A percentile compares a stretch with the other conserved stretches of the same genome.
Evolutionary conservation across 2,329 filamentous ascomycete species (phyloP).

Genomic region (Rutstroemia sp.): DNA sequence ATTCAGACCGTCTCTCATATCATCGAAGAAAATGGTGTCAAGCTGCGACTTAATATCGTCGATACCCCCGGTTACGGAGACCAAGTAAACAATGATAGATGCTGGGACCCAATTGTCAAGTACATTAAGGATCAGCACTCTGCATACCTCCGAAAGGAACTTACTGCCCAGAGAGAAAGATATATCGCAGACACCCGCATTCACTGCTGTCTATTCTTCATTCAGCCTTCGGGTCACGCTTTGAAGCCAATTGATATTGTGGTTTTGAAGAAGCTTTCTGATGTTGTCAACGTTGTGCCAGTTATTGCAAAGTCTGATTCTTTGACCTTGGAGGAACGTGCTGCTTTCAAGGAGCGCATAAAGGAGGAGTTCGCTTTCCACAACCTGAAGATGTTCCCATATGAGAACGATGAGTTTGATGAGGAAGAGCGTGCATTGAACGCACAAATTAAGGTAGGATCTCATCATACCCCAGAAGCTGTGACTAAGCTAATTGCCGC

Average conservation of each 20-base stretch:
- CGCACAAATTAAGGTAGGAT: slow-evolving; percentile 84
- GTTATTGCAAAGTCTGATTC: slow-evolving; percentile 98
- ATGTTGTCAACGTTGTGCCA: slow-evolving; percentile 98
- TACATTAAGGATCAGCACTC: slow-evolving; percentile 99
- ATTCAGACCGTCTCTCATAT: slow-evolving; percentile 97
- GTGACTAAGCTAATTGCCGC: slow-evolving; percentile 29
- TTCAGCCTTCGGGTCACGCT: slow-evolving; percentile 95
- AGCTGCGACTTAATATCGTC: slow-evolving; percentile 95
- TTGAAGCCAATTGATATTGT: slow-evolving; percentile 99
- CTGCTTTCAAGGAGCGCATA: slow-evolving; percentile 96
- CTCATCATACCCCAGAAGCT: not conserved
- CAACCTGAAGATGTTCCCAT: slow-evolving; percentile 99
- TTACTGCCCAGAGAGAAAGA: slow-evolving; percentile 96
- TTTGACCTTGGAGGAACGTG: slow-evolving; percentile 89
- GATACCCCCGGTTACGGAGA: slow-evolving; percentile 98
- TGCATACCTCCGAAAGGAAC: slow-evolving; percentile 97
- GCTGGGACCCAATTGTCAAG: slow-evolving; percentile 99
- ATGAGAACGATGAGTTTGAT: slow-evolving; percentile 98
- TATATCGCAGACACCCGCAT: slow-evolving; percentile 99
- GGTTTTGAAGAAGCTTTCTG: slow-evolving; percentile 97
- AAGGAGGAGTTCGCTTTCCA: slow-evolving; percentile 99
- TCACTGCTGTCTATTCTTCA: slow-evolving; percentile 99
- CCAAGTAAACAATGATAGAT: slow-evolving; percentile 99
- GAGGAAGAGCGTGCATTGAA: slow-evolving; percentile 93
- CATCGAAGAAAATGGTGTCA: slow-evolving; percentile 98